A percentile compares a stretch with the other conserved stretches of the same genome.
Evolutionary conservation across 345 rosid species (phyloP).

Genomic region (Eucalyptus cloeziana): DNA sequence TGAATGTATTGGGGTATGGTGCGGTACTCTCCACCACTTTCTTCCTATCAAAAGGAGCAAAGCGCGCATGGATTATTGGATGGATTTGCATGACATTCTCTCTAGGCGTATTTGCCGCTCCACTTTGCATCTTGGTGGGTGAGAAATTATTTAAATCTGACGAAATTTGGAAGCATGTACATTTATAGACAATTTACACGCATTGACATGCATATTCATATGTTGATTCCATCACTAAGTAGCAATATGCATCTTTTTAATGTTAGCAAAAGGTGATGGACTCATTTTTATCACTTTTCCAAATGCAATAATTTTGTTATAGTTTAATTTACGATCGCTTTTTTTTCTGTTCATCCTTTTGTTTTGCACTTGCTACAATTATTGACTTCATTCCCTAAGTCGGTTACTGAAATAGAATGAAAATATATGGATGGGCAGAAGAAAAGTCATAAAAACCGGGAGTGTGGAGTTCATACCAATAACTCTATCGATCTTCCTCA

Average conservation of each 20-base stretch:
- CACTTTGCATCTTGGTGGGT: slow-evolving; percentile 71
- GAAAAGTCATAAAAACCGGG: slow-evolving; percentile 67
- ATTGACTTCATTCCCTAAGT: not conserved
- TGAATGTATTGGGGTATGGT: slow-evolving; percentile 60
- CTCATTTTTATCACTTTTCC: not conserved
- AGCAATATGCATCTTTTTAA: not conserved
- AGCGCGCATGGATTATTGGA: slow-evolving; percentile 44
- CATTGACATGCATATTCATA: not conserved
- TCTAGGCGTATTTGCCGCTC: slow-evolving; percentile 64
- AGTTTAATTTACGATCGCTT: not conserved
- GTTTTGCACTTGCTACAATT: not conserved
- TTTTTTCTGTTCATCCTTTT: not conserved
- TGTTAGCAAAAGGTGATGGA: not conserved
- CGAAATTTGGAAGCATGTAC: not conserved
- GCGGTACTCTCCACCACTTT: slow-evolving; percentile 21
- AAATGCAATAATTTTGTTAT: not conserved
- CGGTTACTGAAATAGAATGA: not conserved
- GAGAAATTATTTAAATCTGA: not conserved
- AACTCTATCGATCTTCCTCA: slow-evolving; percentile 59
- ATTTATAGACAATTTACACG: not conserved
- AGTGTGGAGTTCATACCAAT: slow-evolving; percentile 88
- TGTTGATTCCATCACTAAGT: not conserved
- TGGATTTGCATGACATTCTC: slow-evolving; percentile 71
- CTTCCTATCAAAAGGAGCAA: slow-evolving; percentile 21
- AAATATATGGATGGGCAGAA: slow-evolving; percentile 19